Percentiles rank a stretch among this genome's conserved stretches.
Evolutionary conservation across 2,329 filamentous ascomycete genomes (phyloP).

Genomic region (Colletotrichum coccodes): DNA sequence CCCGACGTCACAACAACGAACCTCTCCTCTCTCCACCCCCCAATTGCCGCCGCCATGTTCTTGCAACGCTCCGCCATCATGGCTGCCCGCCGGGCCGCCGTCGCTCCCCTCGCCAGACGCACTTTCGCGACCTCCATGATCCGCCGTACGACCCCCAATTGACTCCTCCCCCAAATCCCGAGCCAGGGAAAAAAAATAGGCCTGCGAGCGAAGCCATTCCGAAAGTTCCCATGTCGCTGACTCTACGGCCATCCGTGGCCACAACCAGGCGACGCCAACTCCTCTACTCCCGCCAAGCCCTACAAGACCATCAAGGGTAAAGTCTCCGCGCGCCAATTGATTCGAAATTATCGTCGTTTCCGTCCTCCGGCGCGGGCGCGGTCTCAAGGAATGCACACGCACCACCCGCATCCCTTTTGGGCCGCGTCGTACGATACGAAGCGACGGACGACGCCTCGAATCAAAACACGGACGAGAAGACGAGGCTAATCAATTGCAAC

Average conservation of each 20-base stretch:
- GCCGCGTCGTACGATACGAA: constrained; percentile 24
- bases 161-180: constrained; percentile 21
- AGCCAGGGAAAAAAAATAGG: constrained; percentile 18
- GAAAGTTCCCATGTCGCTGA: constrained; percentile 23
- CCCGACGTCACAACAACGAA: constrained; percentile 33
- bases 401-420: constrained; percentile 19
- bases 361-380: constrained; percentile 14
- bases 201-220: constrained; percentile 15
- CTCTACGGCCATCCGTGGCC: constrained; percentile 12
- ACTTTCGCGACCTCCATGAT: constrained; percentile 69
- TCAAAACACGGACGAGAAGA: neutral
- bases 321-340: constrained; percentile 33
- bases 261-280: constrained; percentile 49
- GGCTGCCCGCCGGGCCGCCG: constrained; percentile 69
- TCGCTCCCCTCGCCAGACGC: constrained; percentile 64
- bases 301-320: constrained; percentile 61
- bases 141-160: constrained; percentile 62
- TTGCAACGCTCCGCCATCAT: constrained; percentile 71
- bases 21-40: constrained; percentile 30
- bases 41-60: constrained; percentile 62
- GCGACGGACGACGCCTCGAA: constrained; percentile 7
- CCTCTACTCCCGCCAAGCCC: constrained; percentile 48
- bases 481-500: constrained; percentile 21
- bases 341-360: constrained; percentile 13
- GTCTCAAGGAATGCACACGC: constrained; percentile 1